Conservation (phyloP, 306 rosid species). For the Sophora flavescens region DNA sequence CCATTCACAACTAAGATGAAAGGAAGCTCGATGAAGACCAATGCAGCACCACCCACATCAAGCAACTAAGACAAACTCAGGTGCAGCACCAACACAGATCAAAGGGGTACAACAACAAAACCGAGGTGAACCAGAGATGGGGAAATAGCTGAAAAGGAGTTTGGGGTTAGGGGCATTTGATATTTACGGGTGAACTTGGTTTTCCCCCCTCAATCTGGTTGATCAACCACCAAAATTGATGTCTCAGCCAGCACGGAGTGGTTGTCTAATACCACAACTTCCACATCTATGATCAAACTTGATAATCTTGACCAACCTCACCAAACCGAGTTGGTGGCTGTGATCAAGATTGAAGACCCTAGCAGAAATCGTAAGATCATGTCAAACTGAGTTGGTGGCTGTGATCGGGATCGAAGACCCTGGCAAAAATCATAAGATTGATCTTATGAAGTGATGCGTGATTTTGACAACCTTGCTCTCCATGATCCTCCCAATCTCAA, state of each 20-base stretch:
- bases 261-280: not conserved
- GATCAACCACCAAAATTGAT: not conserved
- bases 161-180: not conserved
- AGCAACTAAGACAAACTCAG: not conserved
- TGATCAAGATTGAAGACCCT: not conserved
- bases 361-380: not conserved
- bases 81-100: not conserved
- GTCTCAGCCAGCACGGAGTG: not conserved
- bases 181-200: not conserved
- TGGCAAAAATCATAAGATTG: no score
- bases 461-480: not conserved
- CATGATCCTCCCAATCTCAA: not conserved
- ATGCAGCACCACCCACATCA: no score
- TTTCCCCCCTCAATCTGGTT: not conserved
- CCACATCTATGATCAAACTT: not conserved
- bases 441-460: no score
- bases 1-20: not conserved
- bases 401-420: no score
- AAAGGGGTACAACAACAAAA: not conserved
- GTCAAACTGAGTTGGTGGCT: no score
- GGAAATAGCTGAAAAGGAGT: not conserved
- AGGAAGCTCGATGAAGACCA: not conserved
- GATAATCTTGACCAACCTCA: not conserved
- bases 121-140: not conserved
- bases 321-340: not conserved